Base-by-base conservation (phyloP, 2,329 filamentous ascomycete genomes). In the Coccinonectria pachysandricola region DNA sequence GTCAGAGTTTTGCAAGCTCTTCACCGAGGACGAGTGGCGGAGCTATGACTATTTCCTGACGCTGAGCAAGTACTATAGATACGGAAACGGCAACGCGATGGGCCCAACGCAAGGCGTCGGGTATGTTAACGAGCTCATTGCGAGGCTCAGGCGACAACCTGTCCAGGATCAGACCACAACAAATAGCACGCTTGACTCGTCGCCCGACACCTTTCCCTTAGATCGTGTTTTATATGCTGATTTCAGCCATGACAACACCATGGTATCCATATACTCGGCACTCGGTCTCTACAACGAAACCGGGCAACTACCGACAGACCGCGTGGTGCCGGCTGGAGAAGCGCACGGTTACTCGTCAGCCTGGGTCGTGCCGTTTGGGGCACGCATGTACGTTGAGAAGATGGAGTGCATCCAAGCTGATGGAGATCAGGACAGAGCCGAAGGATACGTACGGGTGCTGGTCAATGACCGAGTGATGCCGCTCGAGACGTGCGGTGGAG, bases 171-270 rank as follows among this genome's bases (percentile, higher is more conserved):
- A 71, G 31, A 93, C 85, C 0, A 75, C 65, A 28, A 84, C 78
- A 5, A 94, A 95, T 53, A 62, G 59, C 18, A 93, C 86, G 0
- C 65, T 94, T 0, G 82, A 92, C 49, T 58, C 59, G 5, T 63
- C 74, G 31, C 57, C 68, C 1, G 48, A 54, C 6, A 87, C 81
- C 0, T 95, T 94, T 45, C 86, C 87, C 0, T 59, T 93, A 0
- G 65, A 68, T 35, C 55, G 60, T 21, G 58, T 57, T 8, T 57
- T 94, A 2, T 95, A 92, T 46, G 86, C 84, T 0, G 87, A 95
- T 54, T 94, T 95, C 49, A 83, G 77, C 36, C 87, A 95, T 54
- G 87, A 95, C 55, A 94, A 92, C 52, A 76, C 80, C 48, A 85
- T 95, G 75, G 73, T 71, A 15, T 68, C 70, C 6, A 73, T 92